Conservation (phyloP, 805 yeast species). For the Wickerhamomyces pijperi region DNA sequence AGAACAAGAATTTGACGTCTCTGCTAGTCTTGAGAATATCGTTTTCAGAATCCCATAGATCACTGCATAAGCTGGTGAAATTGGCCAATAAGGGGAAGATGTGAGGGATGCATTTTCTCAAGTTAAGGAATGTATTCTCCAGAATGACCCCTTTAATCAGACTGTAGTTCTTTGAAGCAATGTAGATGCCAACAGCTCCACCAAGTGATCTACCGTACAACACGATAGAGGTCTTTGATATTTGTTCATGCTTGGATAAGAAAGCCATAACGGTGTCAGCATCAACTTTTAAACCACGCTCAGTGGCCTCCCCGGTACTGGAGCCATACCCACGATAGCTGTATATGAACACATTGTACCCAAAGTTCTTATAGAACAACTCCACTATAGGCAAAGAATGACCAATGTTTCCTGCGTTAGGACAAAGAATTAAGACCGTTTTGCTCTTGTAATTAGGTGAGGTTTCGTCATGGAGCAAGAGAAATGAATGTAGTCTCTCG, state of each 20-base stretch:
- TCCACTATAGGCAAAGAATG: constrained; percentile 75
- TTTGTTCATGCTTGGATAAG: constrained; percentile 40
- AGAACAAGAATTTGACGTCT: constrained; percentile 53
- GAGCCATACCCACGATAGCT: constrained; percentile 89
- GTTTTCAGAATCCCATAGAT: constrained; percentile 72
- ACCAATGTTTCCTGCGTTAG: constrained; percentile 96
- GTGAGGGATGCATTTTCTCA: constrained; percentile 62
- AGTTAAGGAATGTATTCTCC: constrained; percentile 78
- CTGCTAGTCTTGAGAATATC: constrained; percentile 40
- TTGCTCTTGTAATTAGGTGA: constrained; percentile 35
- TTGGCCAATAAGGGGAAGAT: constrained; percentile 57
- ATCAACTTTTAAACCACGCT: constrained; percentile 70
- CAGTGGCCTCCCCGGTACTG: constrained; percentile 68
- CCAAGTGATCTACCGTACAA: constrained; percentile 88
- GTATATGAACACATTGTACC: constrained; percentile 71
- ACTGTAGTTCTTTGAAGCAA: constrained; percentile 48
- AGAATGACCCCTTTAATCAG: constrained; percentile 54
- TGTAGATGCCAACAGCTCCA: constrained; percentile 86
- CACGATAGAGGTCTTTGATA: constrained; percentile 41
- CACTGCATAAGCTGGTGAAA: constrained; percentile 54
- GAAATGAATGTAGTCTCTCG: constrained; percentile 52
- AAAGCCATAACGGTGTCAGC: constrained; percentile 62
- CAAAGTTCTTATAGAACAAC: constrained; percentile 47
- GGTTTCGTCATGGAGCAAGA: constrained; percentile 38
- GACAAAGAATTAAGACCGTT: constrained; percentile 71